Base-by-base conservation (phyloP, 768 basidiomycete genomes). In the Suillus fuscotomentosus region DNA sequence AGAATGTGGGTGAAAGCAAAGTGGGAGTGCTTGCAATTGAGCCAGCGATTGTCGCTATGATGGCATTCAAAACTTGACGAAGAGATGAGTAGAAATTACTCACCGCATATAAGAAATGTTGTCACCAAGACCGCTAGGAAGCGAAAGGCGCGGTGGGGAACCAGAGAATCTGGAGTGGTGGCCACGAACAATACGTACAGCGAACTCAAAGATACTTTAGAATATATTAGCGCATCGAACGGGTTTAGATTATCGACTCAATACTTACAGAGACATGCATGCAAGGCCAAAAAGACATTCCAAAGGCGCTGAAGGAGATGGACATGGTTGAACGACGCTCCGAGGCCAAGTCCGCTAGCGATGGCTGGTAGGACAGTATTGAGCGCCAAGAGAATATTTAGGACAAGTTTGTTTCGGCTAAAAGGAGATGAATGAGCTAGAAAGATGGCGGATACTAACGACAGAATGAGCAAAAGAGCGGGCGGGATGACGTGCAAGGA, bases 21-120 rank as follows among this genome's bases (percentile, higher is more conserved):
- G 51, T 51, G 27, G 75, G 74, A 10, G 71, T 68, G 11, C 62
- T 60, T n/a, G 71, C 67, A 24, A 76, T 69, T 15, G 71, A 61
- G 0, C 74, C 55, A 50, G 75, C 68, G 45, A 73, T 47, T 27
- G 74, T 65, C 45, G 75, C 75, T 75, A 60, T 51, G 10, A 13
- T 31, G 24, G 8, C 6, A n/a, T 36, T 41, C 31, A 9, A 14
- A 9, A 11, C 15, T 66, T 39, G 62, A 43, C 20, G 31, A 24
- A 36, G 34, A 39, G 3, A 43, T 4, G 54, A 24, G 15, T 3
- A 31, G 41, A 31, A 41, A 67, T 17, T 15, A 65, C 76, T 53
- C 63, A 77, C 75, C 75, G 15, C 76, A 74, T 38, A 59, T 60
- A 48, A 73, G 62, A 7, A 77, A 65, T 22, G 76, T 42, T 45